A percentile compares a stretch with the other conserved stretches of the same genome.
Evolutionary conservation across 805 yeast species (phyloP).

Genomic region (Yarrowia keelungensis): DNA sequence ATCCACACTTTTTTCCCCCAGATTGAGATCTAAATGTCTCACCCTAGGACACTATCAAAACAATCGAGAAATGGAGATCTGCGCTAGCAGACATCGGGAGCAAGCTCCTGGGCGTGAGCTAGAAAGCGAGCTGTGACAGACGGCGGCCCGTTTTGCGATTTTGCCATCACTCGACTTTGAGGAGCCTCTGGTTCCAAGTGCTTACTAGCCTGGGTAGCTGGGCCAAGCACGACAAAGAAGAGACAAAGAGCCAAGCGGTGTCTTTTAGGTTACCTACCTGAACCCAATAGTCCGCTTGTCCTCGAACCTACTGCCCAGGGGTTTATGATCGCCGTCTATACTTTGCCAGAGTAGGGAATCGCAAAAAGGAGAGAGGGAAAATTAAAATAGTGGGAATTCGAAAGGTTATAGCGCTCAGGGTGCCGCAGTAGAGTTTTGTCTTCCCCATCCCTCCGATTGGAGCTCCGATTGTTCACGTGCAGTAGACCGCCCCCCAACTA

Average conservation of each 20-base stretch:
- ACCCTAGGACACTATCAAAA: not conserved
- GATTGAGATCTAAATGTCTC: conserved; percentile 24
- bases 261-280: not conserved
- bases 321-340: conserved; percentile 8
- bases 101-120: not conserved
- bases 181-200: not conserved
- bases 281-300: conserved; percentile 2
- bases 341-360: too few relatives aligned
- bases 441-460: conserved; percentile 2
- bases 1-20: not conserved
- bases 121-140: too few relatives aligned
- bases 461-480: conserved; percentile 20
- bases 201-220: not conserved
- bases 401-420: conserved; percentile 10
- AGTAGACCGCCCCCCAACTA: too few relatives aligned
- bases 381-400: not conserved
- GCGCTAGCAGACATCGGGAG: not conserved
- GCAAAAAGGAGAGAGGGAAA: not conserved
- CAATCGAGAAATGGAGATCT: not conserved
- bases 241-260: conserved; percentile 5
- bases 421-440: not conserved
- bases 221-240: not conserved
- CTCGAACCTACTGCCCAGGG: conserved; percentile 18
- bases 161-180: not conserved
- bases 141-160: not conserved